Evolutionary conservation across 2,329 filamentous ascomycete genomes (phyloP).

Genomic region (Venturia oleaginea): DNA sequence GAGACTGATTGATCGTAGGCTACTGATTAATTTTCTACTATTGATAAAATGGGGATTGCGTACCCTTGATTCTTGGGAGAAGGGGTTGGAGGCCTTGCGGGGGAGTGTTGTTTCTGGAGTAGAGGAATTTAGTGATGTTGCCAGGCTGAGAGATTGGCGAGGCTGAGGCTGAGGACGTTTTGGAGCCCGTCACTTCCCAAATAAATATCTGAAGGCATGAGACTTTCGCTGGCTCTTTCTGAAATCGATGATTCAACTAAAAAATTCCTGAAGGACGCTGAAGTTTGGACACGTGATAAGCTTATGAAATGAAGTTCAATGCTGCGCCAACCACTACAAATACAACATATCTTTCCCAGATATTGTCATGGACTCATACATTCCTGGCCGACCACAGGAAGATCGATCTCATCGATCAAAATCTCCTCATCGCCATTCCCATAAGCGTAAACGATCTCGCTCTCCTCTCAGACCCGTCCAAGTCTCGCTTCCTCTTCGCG

Average conservation of each 20-base stretch:
- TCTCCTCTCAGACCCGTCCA: background rate
- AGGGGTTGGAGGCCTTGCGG: no score
- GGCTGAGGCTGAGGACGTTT: background rate
- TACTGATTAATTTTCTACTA: background rate
- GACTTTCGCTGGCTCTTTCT: no score
- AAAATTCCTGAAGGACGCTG: background rate
- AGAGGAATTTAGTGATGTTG: no score
- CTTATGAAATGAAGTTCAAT: no score
- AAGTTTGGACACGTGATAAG: background rate
- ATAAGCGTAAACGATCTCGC: constrained; percentile 22
- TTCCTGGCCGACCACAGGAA: background rate
- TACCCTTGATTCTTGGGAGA: no score
- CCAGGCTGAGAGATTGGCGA: background rate
- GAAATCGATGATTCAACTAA: no score
- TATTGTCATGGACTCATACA: background rate
- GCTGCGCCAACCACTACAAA: background rate
- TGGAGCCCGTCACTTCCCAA: background rate
- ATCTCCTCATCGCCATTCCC: constrained; percentile 20
- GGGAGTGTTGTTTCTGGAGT: no score
- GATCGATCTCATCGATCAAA: background rate
- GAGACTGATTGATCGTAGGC: background rate
- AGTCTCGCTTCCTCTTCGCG: constrained; percentile 53
- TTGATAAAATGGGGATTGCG: background rate
- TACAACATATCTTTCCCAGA: background rate
- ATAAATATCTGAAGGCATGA: no score